Evolutionary conservation across 2,329 filamentous ascomycete genomes (phyloP).

Genomic region (Coleophoma cylindrospora): DNA sequence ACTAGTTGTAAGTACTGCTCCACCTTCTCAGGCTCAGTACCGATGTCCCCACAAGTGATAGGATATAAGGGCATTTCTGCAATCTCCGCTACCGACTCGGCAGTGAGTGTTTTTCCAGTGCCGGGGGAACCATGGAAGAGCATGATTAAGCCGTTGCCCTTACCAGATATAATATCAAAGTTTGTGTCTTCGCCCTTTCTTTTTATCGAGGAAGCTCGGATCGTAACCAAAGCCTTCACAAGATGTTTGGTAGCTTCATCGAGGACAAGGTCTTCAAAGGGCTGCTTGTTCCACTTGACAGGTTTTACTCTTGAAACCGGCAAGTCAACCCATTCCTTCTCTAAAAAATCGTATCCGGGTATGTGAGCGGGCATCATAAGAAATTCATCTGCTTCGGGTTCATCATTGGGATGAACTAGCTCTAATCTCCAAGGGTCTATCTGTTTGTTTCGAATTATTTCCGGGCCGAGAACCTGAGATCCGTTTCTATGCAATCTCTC

Average conservation of each 20-base stretch:
- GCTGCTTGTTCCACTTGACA: slow-evolving; percentile 14
- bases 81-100: slow-evolving; percentile 36
- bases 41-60: slow-evolving; percentile 63
- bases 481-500: too few relatives aligned
- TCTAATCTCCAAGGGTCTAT: neutral
- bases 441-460: neutral
- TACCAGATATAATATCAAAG: slow-evolving; percentile 18
- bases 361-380: neutral
- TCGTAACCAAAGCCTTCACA: slow-evolving; percentile 37
- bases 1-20: slow-evolving; percentile 36
- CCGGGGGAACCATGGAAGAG: slow-evolving; percentile 29
- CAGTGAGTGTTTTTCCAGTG: slow-evolving; percentile 15
- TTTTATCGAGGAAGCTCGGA: neutral
- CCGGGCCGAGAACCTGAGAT: too few relatives aligned
- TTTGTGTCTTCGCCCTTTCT: neutral
- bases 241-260: slow-evolving; percentile 39
- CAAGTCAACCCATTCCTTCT: neutral
- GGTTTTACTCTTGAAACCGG: neutral
- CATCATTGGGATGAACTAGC: neutral
- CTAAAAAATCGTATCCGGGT: neutral
- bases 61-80: slow-evolving; percentile 43
- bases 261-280: slow-evolving; percentile 39
- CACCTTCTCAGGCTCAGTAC: slow-evolving; percentile 56
- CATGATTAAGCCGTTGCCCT: slow-evolving; percentile 36
- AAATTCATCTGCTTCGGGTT: neutral